phyloP scores from a whole-genome alignment of 2,329 filamentous ascomycete species.

The Emericellopsis cladophorae region DNA sequence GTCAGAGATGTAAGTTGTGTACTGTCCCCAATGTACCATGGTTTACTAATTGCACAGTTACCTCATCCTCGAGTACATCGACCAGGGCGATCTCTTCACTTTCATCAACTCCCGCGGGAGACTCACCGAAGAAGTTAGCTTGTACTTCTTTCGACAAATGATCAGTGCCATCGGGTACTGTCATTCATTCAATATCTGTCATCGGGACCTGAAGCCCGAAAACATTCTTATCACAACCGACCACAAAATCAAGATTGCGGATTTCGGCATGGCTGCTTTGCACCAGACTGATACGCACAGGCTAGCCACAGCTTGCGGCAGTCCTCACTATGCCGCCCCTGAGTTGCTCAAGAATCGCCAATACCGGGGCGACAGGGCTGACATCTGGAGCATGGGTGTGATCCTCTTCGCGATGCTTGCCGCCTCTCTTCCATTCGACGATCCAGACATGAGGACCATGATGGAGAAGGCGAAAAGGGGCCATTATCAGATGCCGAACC shows the following conservation, averaged over 20 bases:
- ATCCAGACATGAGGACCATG: conserved; percentile 48
- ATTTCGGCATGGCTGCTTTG: conserved; percentile 95
- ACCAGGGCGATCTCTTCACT: conserved; percentile 68
- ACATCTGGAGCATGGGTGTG: conserved; percentile 90
- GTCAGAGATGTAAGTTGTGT: conserved; percentile 67
- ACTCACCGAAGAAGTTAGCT: conserved; percentile 67
- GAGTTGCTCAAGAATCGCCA: conserved; percentile 68
- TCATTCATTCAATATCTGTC: conserved; percentile 88
- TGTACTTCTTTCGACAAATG: conserved; percentile 85
- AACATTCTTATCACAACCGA: conserved; percentile 78
- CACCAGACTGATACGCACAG: conserved; percentile 67
- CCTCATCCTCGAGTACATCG: conserved; percentile 84
- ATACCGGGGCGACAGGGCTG: conserved; percentile 77
- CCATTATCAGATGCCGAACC: conserved; percentile 46
- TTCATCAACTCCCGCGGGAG: conserved; percentile 66
- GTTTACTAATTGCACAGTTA: conserved; percentile 48
- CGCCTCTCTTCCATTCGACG: conserved; percentile 73
- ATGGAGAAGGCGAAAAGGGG: conserved; percentile 48
- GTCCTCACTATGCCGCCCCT: conserved; percentile 91
- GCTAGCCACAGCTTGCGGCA: conserved; percentile 84
- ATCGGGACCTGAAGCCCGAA: conserved; percentile 92
- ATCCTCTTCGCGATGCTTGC: conserved; percentile 82
- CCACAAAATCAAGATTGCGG: conserved; percentile 79
- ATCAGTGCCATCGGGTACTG: conserved; percentile 87
- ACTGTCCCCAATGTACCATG: not conserved